phyloP scores from a whole-genome alignment of 257 asterid species.

The Haberlea rhodopensis region DNA sequence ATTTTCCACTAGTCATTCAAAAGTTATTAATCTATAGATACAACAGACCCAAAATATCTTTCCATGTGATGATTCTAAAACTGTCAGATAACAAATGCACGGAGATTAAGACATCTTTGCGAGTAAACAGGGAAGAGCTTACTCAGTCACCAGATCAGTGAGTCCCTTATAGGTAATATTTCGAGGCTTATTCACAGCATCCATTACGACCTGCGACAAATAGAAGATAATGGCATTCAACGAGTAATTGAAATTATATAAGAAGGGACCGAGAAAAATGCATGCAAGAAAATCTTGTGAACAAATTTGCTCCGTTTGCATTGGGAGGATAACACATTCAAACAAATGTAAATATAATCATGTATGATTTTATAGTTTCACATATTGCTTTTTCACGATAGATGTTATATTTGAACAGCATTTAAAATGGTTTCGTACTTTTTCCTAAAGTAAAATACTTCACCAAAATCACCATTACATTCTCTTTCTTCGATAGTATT shows the following conservation, averaged over 20 bases:
- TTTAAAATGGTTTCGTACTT: too few species aligned
- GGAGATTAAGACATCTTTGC: slow-evolving; percentile 8
- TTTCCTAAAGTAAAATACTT: too few species aligned
- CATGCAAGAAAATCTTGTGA: too few species aligned
- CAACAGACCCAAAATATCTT: not conserved
- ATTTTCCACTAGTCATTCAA: not conserved
- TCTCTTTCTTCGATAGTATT: too few species aligned
- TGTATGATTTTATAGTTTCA: not conserved
- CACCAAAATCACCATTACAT: too few species aligned
- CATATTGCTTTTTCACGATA: not conserved
- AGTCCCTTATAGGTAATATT: slow-evolving; percentile 80
- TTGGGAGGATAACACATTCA: too few species aligned
- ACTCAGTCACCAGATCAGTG: slow-evolving; percentile 94
- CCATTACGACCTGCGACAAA: slow-evolving; percentile 76
- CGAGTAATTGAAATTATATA: too few species aligned
- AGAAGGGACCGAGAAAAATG: too few species aligned
- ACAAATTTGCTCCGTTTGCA: too few species aligned
- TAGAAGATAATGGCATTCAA: slow-evolving; percentile 6
- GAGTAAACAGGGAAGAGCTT: slow-evolving; percentile 35
- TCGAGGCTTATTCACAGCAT: slow-evolving; percentile 90
- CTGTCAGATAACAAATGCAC: slow-evolving; percentile 9
- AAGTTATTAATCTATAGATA: not conserved
- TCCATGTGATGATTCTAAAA: not conserved
- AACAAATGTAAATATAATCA: not conserved
- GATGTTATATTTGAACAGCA: too few species aligned